Conservation (phyloP, 805 yeast genomes). For the Candida quercuum region DNA sequence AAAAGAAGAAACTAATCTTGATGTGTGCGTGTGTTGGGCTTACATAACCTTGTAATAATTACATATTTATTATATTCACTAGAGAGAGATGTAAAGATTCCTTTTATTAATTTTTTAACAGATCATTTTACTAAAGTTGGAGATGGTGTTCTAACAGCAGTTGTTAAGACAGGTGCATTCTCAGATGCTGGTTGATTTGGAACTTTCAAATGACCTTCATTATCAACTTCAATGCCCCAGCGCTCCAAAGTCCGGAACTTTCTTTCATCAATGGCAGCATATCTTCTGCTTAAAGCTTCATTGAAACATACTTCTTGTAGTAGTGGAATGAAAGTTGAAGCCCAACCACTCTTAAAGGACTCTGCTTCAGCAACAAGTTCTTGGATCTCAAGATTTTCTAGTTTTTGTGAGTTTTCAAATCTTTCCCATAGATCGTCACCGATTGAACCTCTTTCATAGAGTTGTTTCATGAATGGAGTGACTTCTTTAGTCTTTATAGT, state of each 20-base stretch:
- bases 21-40: too few relatives aligned
- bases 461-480: constrained; percentile 58
- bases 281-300: constrained; percentile 82
- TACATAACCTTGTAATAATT: too few relatives aligned
- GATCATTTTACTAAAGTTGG: too few relatives aligned
- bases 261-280: constrained; percentile 33
- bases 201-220: constrained; percentile 13
- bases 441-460: constrained; percentile 84
- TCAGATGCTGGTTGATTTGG: constrained; percentile 12
- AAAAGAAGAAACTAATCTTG: constrained; percentile 39
- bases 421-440: constrained; percentile 88
- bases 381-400: constrained; percentile 77
- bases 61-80: neutral
- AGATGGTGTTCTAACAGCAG: neutral
- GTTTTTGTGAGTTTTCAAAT: constrained; percentile 67
- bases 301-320: constrained; percentile 90
- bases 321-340: constrained; percentile 63
- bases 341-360: constrained; percentile 72
- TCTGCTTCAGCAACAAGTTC: constrained; percentile 76
- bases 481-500: constrained; percentile 77
- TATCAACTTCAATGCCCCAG: constrained; percentile 25
- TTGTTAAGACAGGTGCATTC: constrained; percentile 1
- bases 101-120: neutral
- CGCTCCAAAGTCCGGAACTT: constrained; percentile 26
- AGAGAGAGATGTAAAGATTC: too few relatives aligned